Evolutionary conservation across 306 rosid genomes (phyloP).

Genomic region (Fragaria iinumae): DNA sequence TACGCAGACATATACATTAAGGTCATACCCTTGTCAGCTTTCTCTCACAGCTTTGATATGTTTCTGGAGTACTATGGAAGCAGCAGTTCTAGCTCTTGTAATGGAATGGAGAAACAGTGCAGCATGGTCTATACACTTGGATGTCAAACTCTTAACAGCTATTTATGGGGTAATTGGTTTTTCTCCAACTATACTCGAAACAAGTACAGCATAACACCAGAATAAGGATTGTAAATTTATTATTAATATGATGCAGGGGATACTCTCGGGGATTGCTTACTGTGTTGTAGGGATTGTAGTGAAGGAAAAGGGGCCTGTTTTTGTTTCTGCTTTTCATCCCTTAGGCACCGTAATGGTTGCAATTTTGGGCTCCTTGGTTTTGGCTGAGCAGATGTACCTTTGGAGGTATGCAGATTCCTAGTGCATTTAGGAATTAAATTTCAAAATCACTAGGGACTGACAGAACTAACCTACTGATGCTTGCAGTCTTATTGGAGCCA

Average conservation of each 20-base stretch:
- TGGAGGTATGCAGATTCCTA: constrained; percentile 36
- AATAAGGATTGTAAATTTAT: background rate
- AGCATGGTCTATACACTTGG: constrained; percentile 39
- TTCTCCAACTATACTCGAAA: background rate
- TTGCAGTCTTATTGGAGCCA: constrained; percentile 35
- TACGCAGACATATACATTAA: constrained; percentile 34
- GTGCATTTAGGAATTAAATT: background rate
- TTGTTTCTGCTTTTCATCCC: constrained; percentile 39
- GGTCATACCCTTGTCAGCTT: constrained; percentile 41
- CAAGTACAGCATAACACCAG: background rate
- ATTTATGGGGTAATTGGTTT: constrained; percentile 32
- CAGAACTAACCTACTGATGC: background rate
- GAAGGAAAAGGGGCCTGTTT: constrained; percentile 48
- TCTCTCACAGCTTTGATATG: constrained; percentile 45
- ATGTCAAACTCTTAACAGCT: constrained; percentile 28
- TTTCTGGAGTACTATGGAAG: constrained; percentile 36
- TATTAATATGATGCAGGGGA: constrained; percentile 26
- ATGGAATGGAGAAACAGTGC: constrained; percentile 30
- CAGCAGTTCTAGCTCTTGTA: constrained; percentile 25
- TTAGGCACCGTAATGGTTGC: constrained; percentile 43
- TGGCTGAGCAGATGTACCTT: constrained; percentile 12
- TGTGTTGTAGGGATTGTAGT: constrained; percentile 31
- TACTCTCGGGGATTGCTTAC: constrained; percentile 36
- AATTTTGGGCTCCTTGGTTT: too few relatives aligned
- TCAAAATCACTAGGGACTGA: background rate